Evolutionary conservation across 192 early-diverging fungal genomes (phyloP).

Genomic region (Backusella westeae): DNA sequence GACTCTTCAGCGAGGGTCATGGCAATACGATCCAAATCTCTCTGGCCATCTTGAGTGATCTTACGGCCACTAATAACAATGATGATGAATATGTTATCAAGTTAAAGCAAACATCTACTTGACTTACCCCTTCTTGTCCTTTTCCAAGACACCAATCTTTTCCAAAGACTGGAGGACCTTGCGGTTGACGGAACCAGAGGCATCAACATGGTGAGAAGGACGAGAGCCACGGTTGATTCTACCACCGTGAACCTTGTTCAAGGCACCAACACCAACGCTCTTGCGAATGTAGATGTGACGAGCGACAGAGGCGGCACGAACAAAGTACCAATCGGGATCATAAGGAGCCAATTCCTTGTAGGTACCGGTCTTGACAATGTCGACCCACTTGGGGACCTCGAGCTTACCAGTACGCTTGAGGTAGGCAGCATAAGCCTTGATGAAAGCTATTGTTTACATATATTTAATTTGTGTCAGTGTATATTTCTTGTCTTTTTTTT

Average conservation of each 20-base stretch:
- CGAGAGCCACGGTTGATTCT: slow-evolving; percentile 88
- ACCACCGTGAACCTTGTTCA: slow-evolving; percentile 94
- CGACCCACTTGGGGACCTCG: slow-evolving; percentile 98
- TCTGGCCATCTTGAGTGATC: slow-evolving; percentile 95
- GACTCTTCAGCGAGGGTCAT: slow-evolving; percentile 38
- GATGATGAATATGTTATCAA: not conserved
- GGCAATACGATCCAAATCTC: slow-evolving; percentile 98
- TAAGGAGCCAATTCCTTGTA: slow-evolving; percentile 98
- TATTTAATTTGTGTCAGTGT: not conserved
- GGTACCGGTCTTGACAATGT: slow-evolving; percentile 97
- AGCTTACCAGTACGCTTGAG: slow-evolving; percentile 99
- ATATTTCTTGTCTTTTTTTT: not conserved
- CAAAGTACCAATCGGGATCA: slow-evolving; percentile 99
- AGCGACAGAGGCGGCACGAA: slow-evolving; percentile 93
- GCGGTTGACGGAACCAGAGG: slow-evolving; percentile 90
- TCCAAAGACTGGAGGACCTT: slow-evolving; percentile 98
- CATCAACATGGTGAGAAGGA: slow-evolving; percentile 86
- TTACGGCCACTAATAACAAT: slow-evolving; percentile 73
- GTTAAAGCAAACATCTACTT: slow-evolving; percentile 31
- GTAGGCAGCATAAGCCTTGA: slow-evolving; percentile 98
- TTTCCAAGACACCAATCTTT: slow-evolving; percentile 97
- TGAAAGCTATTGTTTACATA: slow-evolving; percentile 55
- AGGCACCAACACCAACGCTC: slow-evolving; percentile 91
- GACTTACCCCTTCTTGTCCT: slow-evolving; percentile 78
- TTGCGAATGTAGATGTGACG: slow-evolving; percentile 98